Conservation (phyloP, 176 grass and related monocot species). For the Cocos nucifera region DNA sequence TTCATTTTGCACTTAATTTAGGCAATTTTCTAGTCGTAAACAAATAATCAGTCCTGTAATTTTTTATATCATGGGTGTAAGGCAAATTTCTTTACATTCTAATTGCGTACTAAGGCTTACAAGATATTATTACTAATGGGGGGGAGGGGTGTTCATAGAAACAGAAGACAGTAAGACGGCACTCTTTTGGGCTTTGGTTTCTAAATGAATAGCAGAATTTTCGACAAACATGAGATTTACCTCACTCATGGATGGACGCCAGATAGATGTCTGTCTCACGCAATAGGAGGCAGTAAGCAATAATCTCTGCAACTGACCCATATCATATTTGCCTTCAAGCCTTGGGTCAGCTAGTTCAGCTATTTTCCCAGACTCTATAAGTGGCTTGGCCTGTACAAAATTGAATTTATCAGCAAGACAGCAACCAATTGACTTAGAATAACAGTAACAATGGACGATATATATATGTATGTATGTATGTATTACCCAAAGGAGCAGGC, state of each 20-base stretch:
- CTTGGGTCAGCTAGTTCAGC: constrained; percentile 60
- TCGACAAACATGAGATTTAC: constrained; percentile 16
- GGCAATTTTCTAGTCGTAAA: no score
- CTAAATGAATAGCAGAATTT: no score
- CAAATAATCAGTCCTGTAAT: no score
- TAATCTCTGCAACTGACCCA: constrained; percentile 56
- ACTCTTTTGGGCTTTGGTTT: no score
- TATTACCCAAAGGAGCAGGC: constrained; percentile 78
- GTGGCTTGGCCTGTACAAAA: constrained; percentile 61
- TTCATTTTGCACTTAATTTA: no score
- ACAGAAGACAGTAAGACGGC: not conserved
- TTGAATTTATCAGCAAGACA: not conserved
- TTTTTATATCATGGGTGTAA: no score
- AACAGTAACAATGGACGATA: not conserved
- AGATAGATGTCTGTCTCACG: constrained; percentile 67
- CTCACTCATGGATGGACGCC: constrained; percentile 73
- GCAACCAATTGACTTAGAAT: no score
- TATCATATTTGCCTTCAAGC: constrained; percentile 51
- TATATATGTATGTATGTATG: not conserved
- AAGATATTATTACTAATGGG: no score
- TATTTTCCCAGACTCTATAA: constrained; percentile 73
- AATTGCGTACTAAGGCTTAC: no score
- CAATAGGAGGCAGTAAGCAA: constrained; percentile 50
- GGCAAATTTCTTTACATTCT: no score
- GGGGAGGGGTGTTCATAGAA: not conserved